Conservation (phyloP, 225 moss, liverwort and hornwort genomes). For the Sphagnum contortum region DNA sequence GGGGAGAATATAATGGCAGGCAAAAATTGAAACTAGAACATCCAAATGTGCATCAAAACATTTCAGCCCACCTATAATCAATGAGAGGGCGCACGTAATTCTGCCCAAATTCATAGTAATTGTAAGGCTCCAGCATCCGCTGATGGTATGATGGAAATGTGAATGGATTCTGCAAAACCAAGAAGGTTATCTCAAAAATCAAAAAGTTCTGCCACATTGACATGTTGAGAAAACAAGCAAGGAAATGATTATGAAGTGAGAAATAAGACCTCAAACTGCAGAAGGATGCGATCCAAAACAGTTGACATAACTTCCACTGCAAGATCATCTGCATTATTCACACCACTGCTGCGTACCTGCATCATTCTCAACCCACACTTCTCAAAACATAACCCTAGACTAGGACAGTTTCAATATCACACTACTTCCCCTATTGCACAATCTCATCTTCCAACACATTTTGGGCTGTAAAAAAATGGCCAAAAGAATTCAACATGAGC, state of each 20-base stretch:
- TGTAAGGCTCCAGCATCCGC: constrained; percentile 75
- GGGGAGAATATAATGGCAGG: no score
- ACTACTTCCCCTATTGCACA: no score
- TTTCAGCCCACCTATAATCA: constrained; percentile 59
- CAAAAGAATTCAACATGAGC: neutral
- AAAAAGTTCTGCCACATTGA: neutral
- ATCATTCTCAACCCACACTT: neutral
- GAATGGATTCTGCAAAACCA: constrained; percentile 59
- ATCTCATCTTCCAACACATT: no score
- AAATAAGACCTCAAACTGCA: constrained; percentile 73
- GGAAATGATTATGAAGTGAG: neutral
- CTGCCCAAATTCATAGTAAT: constrained; percentile 91
- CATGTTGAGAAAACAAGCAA: neutral
- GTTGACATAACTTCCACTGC: constrained; percentile 59
- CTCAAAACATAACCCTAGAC: neutral
- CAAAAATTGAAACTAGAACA: no score
- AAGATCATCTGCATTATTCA: constrained; percentile 51
- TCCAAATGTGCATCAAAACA: no score
- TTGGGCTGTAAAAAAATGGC: no score
- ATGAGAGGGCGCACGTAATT: constrained; percentile 90
- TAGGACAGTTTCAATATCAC: neutral
- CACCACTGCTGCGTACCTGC: constrained; percentile 69
- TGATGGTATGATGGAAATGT: constrained; percentile 74
- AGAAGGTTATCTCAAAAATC: neutral
- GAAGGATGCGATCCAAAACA: constrained; percentile 73